Base-by-base conservation (phyloP, 805 yeast species). In the Priceomyces castillae region DNA sequence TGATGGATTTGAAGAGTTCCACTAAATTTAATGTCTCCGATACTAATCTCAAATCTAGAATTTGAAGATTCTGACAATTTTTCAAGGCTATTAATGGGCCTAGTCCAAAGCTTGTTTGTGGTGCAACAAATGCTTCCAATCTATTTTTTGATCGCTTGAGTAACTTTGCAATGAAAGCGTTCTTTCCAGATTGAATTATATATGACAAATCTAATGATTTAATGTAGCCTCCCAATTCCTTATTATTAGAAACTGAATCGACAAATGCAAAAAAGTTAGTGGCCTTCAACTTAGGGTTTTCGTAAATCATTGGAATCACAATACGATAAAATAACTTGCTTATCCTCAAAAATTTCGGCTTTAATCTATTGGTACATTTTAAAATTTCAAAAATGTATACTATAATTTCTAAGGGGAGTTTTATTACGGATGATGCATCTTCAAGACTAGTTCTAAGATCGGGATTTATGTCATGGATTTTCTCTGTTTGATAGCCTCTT, bases 71-170 rank as follows among this genome's bases (percentile, higher is more conserved):
- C 17, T 67, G 67, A 60, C 99, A 94, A 34, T 82, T 71, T 45
- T 86, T 77, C 36, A 94, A 70, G 40, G 95, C 82, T n/a, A 88
- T 77, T 51, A 92, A 66, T 1, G 98, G 97, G 1, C 95, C 86
- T 39, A 82, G 76, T 0, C 99, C 99, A 69, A 94, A 92, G 66
- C 95, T 85, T 25, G 97, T 84, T 59, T 92, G 98, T 2, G 98
- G 96, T 0, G 98, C 97, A 6, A 86, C 77, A 54, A 94, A 90
- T 9, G 73, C 68, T 49, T 81, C 77, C 39, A 94, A 67, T 30
- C 73, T 76, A 15, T 73, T 61, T 7, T 90, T 77, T 42, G 96
- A 86, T 33, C 96, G 73, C 54, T 95, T 78, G 43, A 94, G 67
- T 5, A 94, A 60, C 50, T 86, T 84, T 0, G 97, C 88, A 10